These are phyloP conservation scores for Annona cherimola DNA, from an alignment of 164 flowering plant species.

Conservation along the genomic window DNA sequence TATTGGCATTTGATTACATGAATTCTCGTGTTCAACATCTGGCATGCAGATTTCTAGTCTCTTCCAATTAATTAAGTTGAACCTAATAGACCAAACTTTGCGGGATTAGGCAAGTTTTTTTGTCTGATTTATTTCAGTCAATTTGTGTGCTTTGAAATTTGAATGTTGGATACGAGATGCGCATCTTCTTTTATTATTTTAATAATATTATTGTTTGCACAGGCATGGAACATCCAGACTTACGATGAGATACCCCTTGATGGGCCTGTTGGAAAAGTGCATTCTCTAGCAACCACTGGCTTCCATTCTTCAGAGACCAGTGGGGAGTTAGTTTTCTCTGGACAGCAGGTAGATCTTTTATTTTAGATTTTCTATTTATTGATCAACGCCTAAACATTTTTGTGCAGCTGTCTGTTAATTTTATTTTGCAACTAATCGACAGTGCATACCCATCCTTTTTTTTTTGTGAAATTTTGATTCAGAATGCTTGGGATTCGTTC, in stretches of 20 bases:
- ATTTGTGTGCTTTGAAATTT: background rate
- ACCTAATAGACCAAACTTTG: background rate
- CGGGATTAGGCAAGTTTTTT: background rate
- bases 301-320: constrained; percentile 21
- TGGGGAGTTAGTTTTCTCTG: constrained; percentile 83
- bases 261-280: constrained; percentile 95
- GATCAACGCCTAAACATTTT: background rate
- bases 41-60: background rate
- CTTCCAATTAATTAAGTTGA: too few species aligned
- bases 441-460: background rate
- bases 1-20: too few species aligned
- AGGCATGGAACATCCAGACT: constrained; percentile 87
- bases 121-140: background rate
- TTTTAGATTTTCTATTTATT: background rate
- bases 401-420: too few species aligned
- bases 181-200: constrained; percentile 3
- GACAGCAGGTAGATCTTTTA: constrained; percentile 57
- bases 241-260: constrained; percentile 47
- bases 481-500: background rate
- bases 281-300: constrained; percentile 46
- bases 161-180: background rate
- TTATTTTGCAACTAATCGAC: too few species aligned
- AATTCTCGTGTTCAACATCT: background rate
- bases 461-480: background rate
- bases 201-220: constrained; percentile 14